Percentiles rank a stretch among this genome's conserved stretches.
Evolutionary conservation across 331 rosid species (phyloP).

Genomic region (Acacia concinna): DNA sequence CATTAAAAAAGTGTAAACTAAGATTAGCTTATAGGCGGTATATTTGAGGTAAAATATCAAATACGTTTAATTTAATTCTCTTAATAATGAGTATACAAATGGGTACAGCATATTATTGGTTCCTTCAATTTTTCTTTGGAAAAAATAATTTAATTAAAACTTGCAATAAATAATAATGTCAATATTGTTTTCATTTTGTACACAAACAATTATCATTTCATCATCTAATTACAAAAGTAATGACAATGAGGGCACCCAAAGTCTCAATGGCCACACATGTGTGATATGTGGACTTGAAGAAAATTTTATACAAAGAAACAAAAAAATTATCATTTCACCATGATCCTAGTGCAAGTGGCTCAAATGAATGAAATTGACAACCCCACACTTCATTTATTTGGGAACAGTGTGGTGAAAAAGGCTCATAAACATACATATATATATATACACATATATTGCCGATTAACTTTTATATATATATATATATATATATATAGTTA

Average conservation of each 20-base stretch:
- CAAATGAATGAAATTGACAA: constrained; percentile 32
- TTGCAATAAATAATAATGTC: not conserved
- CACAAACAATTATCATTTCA: not conserved
- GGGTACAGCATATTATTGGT: not conserved
- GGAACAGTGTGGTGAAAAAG: constrained; percentile 23
- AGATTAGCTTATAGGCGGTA: not conserved
- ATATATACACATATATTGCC: no score
- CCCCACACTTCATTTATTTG: constrained; percentile 30
- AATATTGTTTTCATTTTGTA: not conserved
- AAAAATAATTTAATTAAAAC: no score
- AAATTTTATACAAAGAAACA: no score
- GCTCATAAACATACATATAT: no score
- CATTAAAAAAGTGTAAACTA: no score
- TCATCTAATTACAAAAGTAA: no score
- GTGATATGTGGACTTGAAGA: no score
- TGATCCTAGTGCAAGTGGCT: not conserved
- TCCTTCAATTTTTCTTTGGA: not conserved
- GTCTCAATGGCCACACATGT: no score
- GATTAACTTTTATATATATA: no score
- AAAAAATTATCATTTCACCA: not conserved
- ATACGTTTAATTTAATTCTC: not conserved
- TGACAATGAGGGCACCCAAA: no score
- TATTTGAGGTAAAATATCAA: not conserved
- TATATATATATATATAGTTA: no score
- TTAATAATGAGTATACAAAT: not conserved